phyloP scores from a whole-genome alignment of 352 stramenopile species.

The Globisporangium sylvaticum region DNA sequence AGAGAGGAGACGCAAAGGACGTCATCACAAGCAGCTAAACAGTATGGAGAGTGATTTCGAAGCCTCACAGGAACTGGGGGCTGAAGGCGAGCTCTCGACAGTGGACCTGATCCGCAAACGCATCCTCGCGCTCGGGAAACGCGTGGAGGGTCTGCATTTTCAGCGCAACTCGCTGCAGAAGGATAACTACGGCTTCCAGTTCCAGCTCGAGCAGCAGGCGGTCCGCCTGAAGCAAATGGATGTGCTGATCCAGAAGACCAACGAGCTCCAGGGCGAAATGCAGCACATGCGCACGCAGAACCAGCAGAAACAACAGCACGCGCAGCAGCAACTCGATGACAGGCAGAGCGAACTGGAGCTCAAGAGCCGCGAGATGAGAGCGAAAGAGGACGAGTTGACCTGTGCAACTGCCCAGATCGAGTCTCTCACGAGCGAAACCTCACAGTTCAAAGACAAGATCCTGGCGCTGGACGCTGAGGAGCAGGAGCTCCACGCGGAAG shows the following conservation, averaged over 20 bases:
- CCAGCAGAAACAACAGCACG: not conserved
- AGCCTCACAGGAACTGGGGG: not conserved
- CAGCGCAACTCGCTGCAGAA: slow-evolving; percentile 69
- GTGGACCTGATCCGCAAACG: slow-evolving; percentile 54
- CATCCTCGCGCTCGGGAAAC: slow-evolving; percentile 57
- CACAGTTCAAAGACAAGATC: slow-evolving; percentile 14
- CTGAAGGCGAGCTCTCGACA: slow-evolving; percentile 16
- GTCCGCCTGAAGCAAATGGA: slow-evolving; percentile 46
- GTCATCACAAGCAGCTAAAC: slow-evolving; percentile 1
- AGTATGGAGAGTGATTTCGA: not conserved
- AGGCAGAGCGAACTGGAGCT: slow-evolving; percentile 14
- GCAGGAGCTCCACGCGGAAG: slow-evolving; percentile 23
- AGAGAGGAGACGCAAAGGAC: slow-evolving; percentile 22
- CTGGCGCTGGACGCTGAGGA: slow-evolving; percentile 34
- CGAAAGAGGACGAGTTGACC: slow-evolving; percentile 28
- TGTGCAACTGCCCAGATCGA: slow-evolving; percentile 25
- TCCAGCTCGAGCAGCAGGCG: slow-evolving; percentile 55
- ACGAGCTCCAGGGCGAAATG: slow-evolving; percentile 44
- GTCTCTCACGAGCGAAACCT: slow-evolving; percentile 23
- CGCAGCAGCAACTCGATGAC: not conserved
- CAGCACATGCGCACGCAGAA: slow-evolving; percentile 1
- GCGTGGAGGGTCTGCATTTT: slow-evolving; percentile 65
- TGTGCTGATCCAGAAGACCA: slow-evolving; percentile 24
- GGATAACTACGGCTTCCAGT: slow-evolving; percentile 74
- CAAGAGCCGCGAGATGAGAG: slow-evolving; percentile 23